phyloP scores from a whole-genome alignment of 2,329 filamentous ascomycete species.

The Penicillium expansum region DNA sequence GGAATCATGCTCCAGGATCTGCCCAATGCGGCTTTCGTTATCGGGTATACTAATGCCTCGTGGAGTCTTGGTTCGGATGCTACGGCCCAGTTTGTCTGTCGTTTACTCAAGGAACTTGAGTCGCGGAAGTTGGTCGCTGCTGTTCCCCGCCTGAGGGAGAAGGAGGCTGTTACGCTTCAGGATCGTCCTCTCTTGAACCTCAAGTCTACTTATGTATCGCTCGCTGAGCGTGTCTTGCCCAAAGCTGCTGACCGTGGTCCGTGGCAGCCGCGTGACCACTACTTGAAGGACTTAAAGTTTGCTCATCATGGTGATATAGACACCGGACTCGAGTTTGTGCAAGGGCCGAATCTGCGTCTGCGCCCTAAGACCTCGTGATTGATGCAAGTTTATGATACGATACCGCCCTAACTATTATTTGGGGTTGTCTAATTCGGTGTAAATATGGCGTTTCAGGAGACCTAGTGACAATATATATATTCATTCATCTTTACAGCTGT shows the following conservation, averaged over 20 bases:
- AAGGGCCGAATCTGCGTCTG: conserved; percentile 18
- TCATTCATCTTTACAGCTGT: background rate
- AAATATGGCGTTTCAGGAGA: background rate
- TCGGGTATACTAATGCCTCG: conserved; percentile 46
- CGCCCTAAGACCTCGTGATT: conserved; percentile 11
- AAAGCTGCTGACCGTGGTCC: conserved; percentile 41
- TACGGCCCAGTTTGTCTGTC: conserved; percentile 40
- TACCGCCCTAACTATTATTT: background rate
- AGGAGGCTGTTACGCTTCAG: conserved; percentile 22
- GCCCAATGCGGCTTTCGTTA: conserved; percentile 42
- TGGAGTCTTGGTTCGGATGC: conserved; percentile 49
- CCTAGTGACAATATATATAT: background rate
- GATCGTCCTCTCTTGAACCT: conserved; percentile 36
- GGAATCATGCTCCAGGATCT: conserved; percentile 46
- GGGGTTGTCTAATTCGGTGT: background rate
- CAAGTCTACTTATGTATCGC: conserved; percentile 42
- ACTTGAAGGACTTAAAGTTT: conserved; percentile 40
- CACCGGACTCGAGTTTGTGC: conserved; percentile 32
- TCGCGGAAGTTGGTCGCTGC: conserved; percentile 26
- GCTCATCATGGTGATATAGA: conserved; percentile 38
- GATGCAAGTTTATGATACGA: background rate
- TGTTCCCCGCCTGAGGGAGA: conserved; percentile 27
- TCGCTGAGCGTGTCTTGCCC: conserved; percentile 35
- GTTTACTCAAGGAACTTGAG: conserved; percentile 37
- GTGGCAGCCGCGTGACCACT: conserved; percentile 41